Base-by-base conservation (phyloP, 352 stramenopile genomes). In the Pythium sp. region DNA sequence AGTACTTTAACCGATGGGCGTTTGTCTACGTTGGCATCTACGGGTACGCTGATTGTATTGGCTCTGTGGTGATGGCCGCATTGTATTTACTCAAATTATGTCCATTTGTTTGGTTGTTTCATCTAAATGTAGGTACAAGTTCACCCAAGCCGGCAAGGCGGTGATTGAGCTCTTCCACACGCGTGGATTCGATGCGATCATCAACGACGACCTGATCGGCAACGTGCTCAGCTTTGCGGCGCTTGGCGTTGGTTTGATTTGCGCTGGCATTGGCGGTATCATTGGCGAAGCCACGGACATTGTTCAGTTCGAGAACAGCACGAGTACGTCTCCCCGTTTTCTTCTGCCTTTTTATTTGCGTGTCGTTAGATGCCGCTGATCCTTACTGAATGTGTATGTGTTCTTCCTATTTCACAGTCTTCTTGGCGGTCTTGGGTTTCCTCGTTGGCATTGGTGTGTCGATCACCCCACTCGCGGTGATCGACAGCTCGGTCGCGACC, bases 191-290 rank as follows among this genome's bases (percentile, higher is more conserved):
- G 97, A 96, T 66, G 87, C 92, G 2, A 98, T 99, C 69, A 98
- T 99, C 74, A 98, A 98, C 72, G 96, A 99, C 75, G 88, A 98
- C 53, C 79, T 99, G 43, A 93, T 98, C 36, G 91, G 95, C 72
- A 96, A 89, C 47, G 91, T 97, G 20, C 76, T 99, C 28, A 78
- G 82, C 32, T 95, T 99, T 71, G 82, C 93, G 5, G 87, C 87
- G n/a, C 76, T 98, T 15, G 85, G 73, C n/a, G 79, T 98, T 41
- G 95, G 89, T n/a, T 71, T 94, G 15, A 87, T 94, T 18, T 93
- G 87, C 24, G 85, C 82, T 64, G 87, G 75, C 51, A 72, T 71
- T 54, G 87, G 87, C 9, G 38, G 82, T 72, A 15, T 60, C 84
- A 28, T 79, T 89, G 65, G 80, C 70, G 69, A 94, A 59, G 76